These are phyloP conservation scores for Jamesozyma spencerorum DNA, from an alignment of 805 yeast genomes.

Conservation along the genomic window DNA sequence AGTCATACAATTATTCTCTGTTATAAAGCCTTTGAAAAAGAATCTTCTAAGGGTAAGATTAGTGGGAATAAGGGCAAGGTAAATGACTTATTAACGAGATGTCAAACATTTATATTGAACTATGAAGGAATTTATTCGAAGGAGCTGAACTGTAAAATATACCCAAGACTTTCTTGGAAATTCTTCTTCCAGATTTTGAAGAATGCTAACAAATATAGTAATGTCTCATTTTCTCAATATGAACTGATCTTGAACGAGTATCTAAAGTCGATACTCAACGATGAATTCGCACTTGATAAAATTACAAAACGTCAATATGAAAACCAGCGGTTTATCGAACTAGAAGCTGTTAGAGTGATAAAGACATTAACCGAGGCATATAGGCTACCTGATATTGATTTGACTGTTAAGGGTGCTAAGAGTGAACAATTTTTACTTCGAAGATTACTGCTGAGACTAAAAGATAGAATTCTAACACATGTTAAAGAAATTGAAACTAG, in stretches of 20 bases:
- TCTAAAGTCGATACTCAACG: conserved; percentile 12
- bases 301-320: conserved; percentile 1
- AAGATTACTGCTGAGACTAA: conserved; percentile 20
- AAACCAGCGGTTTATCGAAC: conserved; percentile 14
- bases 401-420: conserved; percentile 3
- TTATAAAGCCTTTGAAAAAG: conserved; percentile 21
- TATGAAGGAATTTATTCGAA: conserved; percentile 13
- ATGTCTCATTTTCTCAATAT: conserved; percentile 4
- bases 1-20: conserved; percentile 15
- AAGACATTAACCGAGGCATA: conserved; percentile 10
- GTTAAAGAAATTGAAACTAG: conserved; percentile 12
- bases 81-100: conserved; percentile 7
- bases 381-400: conserved; percentile 7
- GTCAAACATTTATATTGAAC: conserved; percentile 13
- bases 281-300: conserved; percentile 5
- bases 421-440: conserved; percentile 16
- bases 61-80: conserved; percentile 7
- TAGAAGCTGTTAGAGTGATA: conserved; percentile 21
- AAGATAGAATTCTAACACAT: conserved; percentile 13
- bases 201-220: conserved; percentile 10
- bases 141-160: conserved; percentile 7
- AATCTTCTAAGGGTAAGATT: conserved; percentile 14
- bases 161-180: conserved; percentile 21
- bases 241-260: conserved; percentile 14
- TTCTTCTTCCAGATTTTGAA: conserved; percentile 16